Evolutionary conservation across 441 rosid genomes (phyloP), one percentile per base, ranked within the genome.

Genomic region (Erodium moschatum): DNA sequence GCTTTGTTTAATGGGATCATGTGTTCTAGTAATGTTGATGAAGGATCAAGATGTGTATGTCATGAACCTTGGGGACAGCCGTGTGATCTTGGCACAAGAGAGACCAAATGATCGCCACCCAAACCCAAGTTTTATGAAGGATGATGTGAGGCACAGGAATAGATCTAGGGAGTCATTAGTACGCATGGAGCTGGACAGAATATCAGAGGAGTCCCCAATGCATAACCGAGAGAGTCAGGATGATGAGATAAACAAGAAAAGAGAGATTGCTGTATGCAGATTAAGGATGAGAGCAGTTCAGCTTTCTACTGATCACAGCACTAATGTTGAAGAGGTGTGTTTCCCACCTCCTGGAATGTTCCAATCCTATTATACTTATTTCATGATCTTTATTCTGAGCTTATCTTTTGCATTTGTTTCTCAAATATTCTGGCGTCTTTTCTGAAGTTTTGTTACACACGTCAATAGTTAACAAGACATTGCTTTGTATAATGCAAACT

Each of bases 171-270:
- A 90, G 74, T 88, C 90, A 6, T 72, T 90, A 73, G 93, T 84
- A 71, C 89, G 90, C 21, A 85, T 92, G 92, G 98, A 88, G 83
- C 86, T 92, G 72, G 97, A 90, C 77, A 87, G 96, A 79, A 92
- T 92, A 73, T 92, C 98, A 16, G 98, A 92, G 78, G 98, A 92
- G 82, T 92, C 97, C 68, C 98, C 98, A 4, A 84, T 90, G 85
- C 98, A 87, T 77, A 85, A 81, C 70, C 96, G 76, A 66, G 85
- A 84, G 50, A 82, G 83, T 82, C 96, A 82, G 75, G 85, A 87
- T 68, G 84, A 82, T 71, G 81, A 85, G 75, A 74, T 85, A 70
- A 87, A 92, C 83, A 92, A 89, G 82, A 92, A 86, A 67, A 84
- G 89, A 75, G 98, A 92, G 84, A 86, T 92, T 50, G 85, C 97